Evolutionary conservation across 2,329 filamentous ascomycete species (phyloP).

Genomic region (Pseudocercospora fuligena): DNA sequence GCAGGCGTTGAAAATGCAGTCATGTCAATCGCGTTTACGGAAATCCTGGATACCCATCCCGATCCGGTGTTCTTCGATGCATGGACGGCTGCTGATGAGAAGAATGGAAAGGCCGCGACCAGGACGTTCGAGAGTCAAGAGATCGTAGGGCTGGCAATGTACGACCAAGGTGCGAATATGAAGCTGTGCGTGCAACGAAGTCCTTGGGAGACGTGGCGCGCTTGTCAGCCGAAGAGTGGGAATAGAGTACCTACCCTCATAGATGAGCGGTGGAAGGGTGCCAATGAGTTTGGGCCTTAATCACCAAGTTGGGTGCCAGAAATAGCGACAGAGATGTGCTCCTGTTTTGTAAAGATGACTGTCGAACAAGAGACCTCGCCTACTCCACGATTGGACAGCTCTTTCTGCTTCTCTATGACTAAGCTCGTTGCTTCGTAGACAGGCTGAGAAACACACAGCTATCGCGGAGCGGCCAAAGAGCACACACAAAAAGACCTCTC

Average conservation of each 20-base stretch:
- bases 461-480: no score
- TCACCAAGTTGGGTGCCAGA: not conserved
- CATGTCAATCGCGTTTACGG: constrained; percentile 50
- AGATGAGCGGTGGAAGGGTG: constrained; percentile 47
- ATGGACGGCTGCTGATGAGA: constrained; percentile 1
- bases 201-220: constrained; percentile 37
- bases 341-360: no score
- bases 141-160: constrained; percentile 52
- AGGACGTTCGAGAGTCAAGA: constrained; percentile 35
- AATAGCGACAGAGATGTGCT: no score
- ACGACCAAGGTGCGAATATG: constrained; percentile 50
- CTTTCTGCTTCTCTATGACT: no score
- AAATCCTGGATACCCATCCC: constrained; percentile 48
- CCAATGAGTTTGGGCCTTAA: constrained; percentile 23
- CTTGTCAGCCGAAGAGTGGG: constrained; percentile 22
- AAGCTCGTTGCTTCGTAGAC: no score
- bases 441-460: no score
- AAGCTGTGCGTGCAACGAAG: constrained; percentile 47
- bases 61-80: constrained; percentile 45
- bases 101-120: not conserved
- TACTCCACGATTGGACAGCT: not conserved
- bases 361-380: no score
- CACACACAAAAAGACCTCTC: no score
- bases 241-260: constrained; percentile 30
- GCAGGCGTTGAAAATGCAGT: constrained; percentile 54